Base-by-base conservation (phyloP, 2,329 filamentous ascomycete genomes). In the Diaporthe sp. region DNA sequence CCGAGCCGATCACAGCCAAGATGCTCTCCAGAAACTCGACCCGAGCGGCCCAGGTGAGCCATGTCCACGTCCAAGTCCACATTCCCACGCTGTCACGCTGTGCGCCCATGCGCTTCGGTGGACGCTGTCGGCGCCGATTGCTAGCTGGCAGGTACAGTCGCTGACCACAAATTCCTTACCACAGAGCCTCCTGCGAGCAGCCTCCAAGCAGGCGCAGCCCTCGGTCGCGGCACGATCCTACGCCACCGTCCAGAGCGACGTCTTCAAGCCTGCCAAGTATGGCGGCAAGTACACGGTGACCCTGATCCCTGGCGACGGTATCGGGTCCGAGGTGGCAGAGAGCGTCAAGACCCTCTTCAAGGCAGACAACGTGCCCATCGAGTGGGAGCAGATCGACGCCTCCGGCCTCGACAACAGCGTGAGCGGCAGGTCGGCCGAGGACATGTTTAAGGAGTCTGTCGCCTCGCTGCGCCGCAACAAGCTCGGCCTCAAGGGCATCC, bases 281-380 rank as follows among this genome's bases (percentile, higher is more conserved):
- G 97, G 97, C 86, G 95, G 96, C 89, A 99, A 98, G 90, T 99
- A 98, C 91, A 99, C 97, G 51, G 96, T 98, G 82, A 98, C 96
- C 79, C 91, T 99, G 83, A 98, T 99, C 85, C 97, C 97, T 86
- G 97, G 96, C 92, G 97, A 99, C 83, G 97, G 97, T 90, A 98
- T 99, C 85, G 97, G 97, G 86, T 95, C 95, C 86, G 97, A 99
- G 89, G 95, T 98, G 77, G 95, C 96, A 81, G 95, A 98, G 88
- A 96, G 95, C 76, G 95, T 98, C 86, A 98, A 98, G 92, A 96
- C 95, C 81, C 94, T 98, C 86, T 98, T 98, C 92, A 98, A 98
- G 91, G 95, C 95, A 85, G 95, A 98, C 89, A 98, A 97, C 84
- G 96, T 98, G 70, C 96, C 96, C 83, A 92, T 98, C 82, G 95